Evolutionary conservation across 2,329 filamentous ascomycete species (phyloP), one percentile per base, ranked within the genome.

Genomic region (Blastomyces gilchristii): DNA sequence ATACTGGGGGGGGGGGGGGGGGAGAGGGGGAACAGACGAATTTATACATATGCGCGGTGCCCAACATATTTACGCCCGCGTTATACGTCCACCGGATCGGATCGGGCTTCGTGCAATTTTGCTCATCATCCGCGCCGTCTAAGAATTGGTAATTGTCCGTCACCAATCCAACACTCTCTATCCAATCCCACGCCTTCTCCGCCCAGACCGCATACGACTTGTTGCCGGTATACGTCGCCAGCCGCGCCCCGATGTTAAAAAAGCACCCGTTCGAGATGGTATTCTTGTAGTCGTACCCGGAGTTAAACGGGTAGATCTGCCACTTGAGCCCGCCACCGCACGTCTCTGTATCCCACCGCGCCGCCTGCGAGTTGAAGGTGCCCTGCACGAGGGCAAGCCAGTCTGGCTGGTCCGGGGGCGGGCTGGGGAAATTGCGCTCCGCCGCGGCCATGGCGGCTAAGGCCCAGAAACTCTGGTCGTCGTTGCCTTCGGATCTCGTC

Each of bases 271-370:
- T 82, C 8, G 80, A 80, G 62, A 83, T 81, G 49, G 77, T 76
- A 69, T 81, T 81, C 70, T 81, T 80, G 69, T 81, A 79, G 59
- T 78, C 72, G 67, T 78, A 83, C 9, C 80, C 80, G 53, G 73
- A 75, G 67, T 81, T 81, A 72, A 80, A 81, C 7, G 76, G 73
- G 69, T 78, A 91, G 63, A 94, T 88, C 76, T 94, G 90, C 90
- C 90, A 95, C 65, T 87, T 83, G 66, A 95, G 76, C 9, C 90
- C 90, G 58, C 90, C 90, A 54, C 76, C 78, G 74, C 90, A 94
- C 1, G 77, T 79, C 0, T 76, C 71, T 14, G 74, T 76, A 67
- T 92, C 86, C 87, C 89, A 92, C 28, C 89, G 82, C 16, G 74
- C 75, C 1, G 83, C 83, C 71, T 90, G 90, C 63, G 87, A 84